Evolutionary conservation across 768 basidiomycete genomes (phyloP), one percentile per base, ranked within the genome.

Genomic region (Mycena vulgaris): DNA sequence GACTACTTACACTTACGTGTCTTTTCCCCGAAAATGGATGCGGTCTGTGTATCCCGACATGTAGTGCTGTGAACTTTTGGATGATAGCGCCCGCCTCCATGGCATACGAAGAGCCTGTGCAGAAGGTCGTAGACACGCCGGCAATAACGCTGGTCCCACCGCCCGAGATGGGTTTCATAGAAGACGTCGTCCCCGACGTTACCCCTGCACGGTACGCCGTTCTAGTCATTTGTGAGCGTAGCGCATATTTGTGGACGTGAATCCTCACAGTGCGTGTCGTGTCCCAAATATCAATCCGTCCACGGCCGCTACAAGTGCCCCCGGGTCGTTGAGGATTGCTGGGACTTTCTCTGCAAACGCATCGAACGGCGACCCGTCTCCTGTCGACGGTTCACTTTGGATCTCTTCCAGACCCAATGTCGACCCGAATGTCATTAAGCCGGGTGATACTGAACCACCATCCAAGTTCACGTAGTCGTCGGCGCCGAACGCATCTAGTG

Each of bases 321-420:
- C 83, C 3, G 85, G 77, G 72, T 85, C 83, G 49, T 89, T 85
- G 72, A 89, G 78, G 35, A 88, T 83, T 25, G 74, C 78, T 8
- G 81, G 84, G 31, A 83, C 76, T 75, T 89, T 78, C 16, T 60
- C 69, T 48, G 63, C 71, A 77, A 92, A 83, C 42, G 93, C 89
- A 72, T 93, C 90, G 45, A 85, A 87, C 13, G 87, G 86, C 49
- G 82, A 80, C 1, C 91, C 91, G 63, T 92, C 91, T 19, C 85
- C 84, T 8, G 92, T 96, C 16, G 90, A 89, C 27, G 87, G 82
- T 77, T 96, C 95, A 28, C 84, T 82, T 21, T 82, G 80, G 37
- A 96, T 96, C 77, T 95, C 95, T 77, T 89, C 89, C 39, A 95
- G 75, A 6, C 95, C 95, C 27, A 97, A 77, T 25, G 87, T 81